Base-by-base conservation (phyloP, 164 flowering plant species). In the Aristolochia fimbriata region DNA sequence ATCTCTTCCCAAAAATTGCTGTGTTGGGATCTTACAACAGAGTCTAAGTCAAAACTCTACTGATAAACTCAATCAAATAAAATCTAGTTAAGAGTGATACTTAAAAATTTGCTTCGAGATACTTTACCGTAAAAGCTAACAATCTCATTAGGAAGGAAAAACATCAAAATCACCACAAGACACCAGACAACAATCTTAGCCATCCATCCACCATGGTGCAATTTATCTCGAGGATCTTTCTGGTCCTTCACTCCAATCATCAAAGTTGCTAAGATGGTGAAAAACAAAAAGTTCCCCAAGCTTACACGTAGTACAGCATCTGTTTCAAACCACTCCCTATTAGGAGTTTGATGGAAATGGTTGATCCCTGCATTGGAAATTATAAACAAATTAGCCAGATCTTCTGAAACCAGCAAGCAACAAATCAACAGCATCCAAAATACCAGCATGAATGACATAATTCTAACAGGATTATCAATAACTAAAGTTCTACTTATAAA, bases 181-280 rank as follows among this genome's bases (percentile, higher is more conserved):
- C 69, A 88, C 99, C 99, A 94, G 74, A 78, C 71, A 57, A 86
- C 76, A 54, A 88, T 47, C 74, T 94, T 91, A 76, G 78, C 74
- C 99, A 85, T 88, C 99, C 99, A 94, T 68, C 97, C 96, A 62
- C 97, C 99, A 74, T 94, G 99, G 72, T 94, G 99, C 78, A 90
- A 51, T 47, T 71, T 57, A 72, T 94, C 99, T 55, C 99, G 88
- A 25, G 97, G 97, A 76, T 94, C 99, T 71, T 74, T 88, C 69
- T 86, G 96, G 72, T 68, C 78, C 79, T 85, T 94, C 33, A 94
- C 92, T 59, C 97, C 97, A 72, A 88, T 69, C 99, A 94, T 94
- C 37, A 91, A 24, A 62, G 83, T 9, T 43, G 99, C 76, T 15
- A 94, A 68, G 63, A 78, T 78, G 21, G 97, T 83, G 74, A 94